Conservation (phyloP, 768 basidiomycete genomes). For the Dioszegia crocea region DNA sequence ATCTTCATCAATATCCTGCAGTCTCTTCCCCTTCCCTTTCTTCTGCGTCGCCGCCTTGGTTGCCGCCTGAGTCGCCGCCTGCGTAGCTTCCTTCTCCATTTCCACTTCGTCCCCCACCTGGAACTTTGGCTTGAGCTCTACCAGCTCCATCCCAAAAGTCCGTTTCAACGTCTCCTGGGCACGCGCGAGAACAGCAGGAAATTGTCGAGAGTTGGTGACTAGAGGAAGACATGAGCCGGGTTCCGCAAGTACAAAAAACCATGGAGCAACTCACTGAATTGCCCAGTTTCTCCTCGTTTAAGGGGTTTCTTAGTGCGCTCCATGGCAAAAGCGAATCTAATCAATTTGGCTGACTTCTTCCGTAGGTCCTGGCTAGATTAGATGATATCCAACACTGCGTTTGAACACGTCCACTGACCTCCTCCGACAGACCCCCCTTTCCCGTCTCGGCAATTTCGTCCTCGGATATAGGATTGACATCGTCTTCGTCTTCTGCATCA, state of each 20-base stretch:
- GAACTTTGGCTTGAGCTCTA: constrained; percentile 58
- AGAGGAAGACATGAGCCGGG: no score
- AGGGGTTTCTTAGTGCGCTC: constrained; percentile 68
- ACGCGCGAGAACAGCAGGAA: constrained; percentile 60
- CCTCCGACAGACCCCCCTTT: constrained; percentile 17
- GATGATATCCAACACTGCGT: background rate
- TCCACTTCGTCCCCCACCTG: background rate
- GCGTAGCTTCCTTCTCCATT: background rate
- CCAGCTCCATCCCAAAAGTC: constrained; percentile 78
- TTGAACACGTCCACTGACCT: constrained; percentile 12
- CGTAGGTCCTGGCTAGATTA: constrained; percentile 58
- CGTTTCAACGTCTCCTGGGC: constrained; percentile 65
- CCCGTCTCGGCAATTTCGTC: constrained; percentile 1
- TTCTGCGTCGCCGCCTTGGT: constrained; percentile 18
- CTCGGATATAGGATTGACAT: constrained; percentile 1
- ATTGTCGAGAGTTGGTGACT: constrained; percentile 60
- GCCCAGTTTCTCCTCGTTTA: constrained; percentile 76
- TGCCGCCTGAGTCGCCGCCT: constrained; percentile 7
- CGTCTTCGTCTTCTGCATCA: constrained; percentile 11
- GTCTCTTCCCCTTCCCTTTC: constrained; percentile 27
- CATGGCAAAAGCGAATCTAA: constrained; percentile 73
- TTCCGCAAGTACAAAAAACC: background rate
- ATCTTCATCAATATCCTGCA: constrained; percentile 54
- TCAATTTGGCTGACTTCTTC: constrained; percentile 67
- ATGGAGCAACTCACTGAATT: constrained; percentile 60